phyloP scores from a whole-genome alignment of 2,329 filamentous ascomycete species.

The Ophiostoma himal-ulmi region DNA sequence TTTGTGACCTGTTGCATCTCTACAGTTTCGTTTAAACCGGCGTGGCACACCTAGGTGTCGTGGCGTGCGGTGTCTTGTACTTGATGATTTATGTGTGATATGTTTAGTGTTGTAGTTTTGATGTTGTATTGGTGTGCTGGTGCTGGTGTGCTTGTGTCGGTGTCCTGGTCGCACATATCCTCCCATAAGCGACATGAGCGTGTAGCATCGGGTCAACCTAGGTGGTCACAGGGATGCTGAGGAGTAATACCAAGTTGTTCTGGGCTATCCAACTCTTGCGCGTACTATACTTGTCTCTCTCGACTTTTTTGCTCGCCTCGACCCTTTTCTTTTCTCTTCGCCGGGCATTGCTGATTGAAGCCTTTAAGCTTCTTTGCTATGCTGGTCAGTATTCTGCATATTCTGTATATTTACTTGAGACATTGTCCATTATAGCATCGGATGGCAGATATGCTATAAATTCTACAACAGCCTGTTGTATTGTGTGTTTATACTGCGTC shows the following conservation, averaged over 20 bases:
- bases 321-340: no score
- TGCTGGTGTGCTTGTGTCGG: neutral
- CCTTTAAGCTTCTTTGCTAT: no score
- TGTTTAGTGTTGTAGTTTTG: neutral
- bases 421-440: neutral
- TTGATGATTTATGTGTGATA: neutral
- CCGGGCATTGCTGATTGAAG: no score
- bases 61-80: neutral
- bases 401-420: no score
- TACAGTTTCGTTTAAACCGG: neutral
- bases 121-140: neutral
- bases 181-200: neutral
- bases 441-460: neutral
- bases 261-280: no score
- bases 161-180: neutral
- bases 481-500: neutral
- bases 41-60: constrained; percentile 3
- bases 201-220: neutral
- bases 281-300: no score
- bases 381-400: no score
- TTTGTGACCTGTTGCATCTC: neutral
- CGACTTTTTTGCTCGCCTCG: no score
- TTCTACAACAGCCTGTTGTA: neutral
- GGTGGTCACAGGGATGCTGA: neutral
- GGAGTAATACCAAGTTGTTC: no score